Conservation (phyloP, 768 basidiomycete species). For the Mycena capillaripes region DNA sequence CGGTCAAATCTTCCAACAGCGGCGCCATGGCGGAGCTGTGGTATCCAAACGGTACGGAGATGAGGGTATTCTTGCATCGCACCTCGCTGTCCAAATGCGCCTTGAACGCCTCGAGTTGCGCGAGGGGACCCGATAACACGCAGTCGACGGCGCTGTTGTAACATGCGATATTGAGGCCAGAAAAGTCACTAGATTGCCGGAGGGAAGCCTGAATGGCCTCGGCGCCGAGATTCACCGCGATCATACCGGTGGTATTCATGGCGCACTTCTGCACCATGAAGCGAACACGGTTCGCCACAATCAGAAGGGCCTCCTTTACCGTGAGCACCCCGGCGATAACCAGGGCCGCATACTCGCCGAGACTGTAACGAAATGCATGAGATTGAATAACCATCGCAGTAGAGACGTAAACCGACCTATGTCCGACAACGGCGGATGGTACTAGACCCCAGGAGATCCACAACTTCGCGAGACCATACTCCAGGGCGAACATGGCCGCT, state of each 20-base stretch:
- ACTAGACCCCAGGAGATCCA: conserved; percentile 80
- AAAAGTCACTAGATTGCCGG: conserved; percentile 47
- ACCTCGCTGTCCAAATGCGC: conserved; percentile 52
- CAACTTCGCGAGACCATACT: conserved; percentile 72
- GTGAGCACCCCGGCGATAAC: conserved; percentile 72
- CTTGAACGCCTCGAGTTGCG: conserved; percentile 58
- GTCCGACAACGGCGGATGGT: conserved; percentile 76
- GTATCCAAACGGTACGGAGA: conserved; percentile 73
- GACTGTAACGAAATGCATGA: conserved; percentile 52
- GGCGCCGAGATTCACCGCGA: conserved; percentile 62
- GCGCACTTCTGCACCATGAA: conserved; percentile 67
- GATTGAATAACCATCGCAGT: neutral
- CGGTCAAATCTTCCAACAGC: conserved; percentile 62
- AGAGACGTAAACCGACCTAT: conserved; percentile 65
- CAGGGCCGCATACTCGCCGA: conserved; percentile 84
- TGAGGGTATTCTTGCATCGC: conserved; percentile 55
- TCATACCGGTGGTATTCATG: conserved; percentile 67
- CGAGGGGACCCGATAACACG: conserved; percentile 70
- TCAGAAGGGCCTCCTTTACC: conserved; percentile 66
- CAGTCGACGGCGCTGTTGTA: conserved; percentile 71
- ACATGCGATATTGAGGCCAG: conserved; percentile 67
- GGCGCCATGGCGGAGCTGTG: conserved; percentile 78
- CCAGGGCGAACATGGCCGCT: conserved; percentile 69
- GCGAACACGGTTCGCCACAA: conserved; percentile 72
- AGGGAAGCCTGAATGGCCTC: conserved; percentile 52